phyloP scores from a whole-genome alignment of 495 filamentous ascomycete species.

The Pyronema domesticum region DNA sequence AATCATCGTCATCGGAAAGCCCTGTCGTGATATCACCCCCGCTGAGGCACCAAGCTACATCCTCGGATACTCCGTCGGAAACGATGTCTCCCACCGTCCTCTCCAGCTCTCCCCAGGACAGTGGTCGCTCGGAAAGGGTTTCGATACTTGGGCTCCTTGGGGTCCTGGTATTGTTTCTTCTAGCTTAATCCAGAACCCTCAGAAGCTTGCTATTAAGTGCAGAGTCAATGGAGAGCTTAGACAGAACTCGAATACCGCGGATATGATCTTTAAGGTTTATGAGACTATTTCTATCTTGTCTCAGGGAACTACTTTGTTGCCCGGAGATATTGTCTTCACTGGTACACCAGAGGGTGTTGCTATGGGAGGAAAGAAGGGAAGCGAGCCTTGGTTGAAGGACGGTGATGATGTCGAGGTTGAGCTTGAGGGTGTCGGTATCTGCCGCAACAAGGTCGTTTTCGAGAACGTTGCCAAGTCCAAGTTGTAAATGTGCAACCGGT shows the following conservation, averaged over 20 bases:
- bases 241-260: constrained; percentile 56
- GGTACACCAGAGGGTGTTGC: constrained; percentile 74
- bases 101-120: constrained; percentile 73
- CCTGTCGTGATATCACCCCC: constrained; percentile 48
- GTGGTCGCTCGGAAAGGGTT: constrained; percentile 69
- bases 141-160: constrained; percentile 77
- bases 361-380: constrained; percentile 51
- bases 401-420: constrained; percentile 62
- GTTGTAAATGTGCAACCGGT: constrained; percentile 11
- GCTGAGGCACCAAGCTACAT: constrained; percentile 53
- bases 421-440: constrained; percentile 53
- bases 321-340: constrained; percentile 71
- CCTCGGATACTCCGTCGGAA: constrained; percentile 62
- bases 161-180: constrained; percentile 62
- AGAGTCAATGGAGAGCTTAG: constrained; percentile 51
- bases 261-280: constrained; percentile 68
- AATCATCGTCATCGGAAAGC: constrained; percentile 58
- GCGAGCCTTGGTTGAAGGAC: constrained; percentile 59
- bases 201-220: constrained; percentile 47
- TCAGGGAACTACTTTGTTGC: constrained; percentile 57
- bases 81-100: constrained; percentile 70
- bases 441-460: constrained; percentile 56
- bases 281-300: constrained; percentile 59
- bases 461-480: constrained; percentile 36
- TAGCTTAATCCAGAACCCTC: constrained; percentile 40